These are phyloP conservation scores for Centella asiatica DNA, from an alignment of 129 eudicot genomes.

Conservation along the genomic window DNA sequence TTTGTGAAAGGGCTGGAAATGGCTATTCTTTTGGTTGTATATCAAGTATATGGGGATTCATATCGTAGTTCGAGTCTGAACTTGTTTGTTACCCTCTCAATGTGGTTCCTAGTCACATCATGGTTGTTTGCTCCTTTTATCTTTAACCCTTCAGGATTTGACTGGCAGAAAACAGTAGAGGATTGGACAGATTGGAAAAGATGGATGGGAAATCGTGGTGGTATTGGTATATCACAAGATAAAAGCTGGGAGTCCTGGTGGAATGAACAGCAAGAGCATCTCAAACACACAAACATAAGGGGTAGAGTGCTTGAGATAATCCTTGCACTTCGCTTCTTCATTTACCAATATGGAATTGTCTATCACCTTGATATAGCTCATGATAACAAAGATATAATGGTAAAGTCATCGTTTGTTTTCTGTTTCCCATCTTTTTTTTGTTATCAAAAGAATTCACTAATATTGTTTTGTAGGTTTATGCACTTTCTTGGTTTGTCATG, in stretches of 20 bases:
- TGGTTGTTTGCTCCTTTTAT: conserved; percentile 97
- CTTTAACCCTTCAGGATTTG: conserved; percentile 91
- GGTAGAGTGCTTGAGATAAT: conserved; percentile 67
- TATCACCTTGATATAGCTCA: conserved; percentile 80
- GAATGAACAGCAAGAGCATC: conserved; percentile 77
- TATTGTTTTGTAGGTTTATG: conserved; percentile 53
- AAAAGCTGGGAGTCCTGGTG: conserved; percentile 99
- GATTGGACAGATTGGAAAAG: conserved; percentile 96
- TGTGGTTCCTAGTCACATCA: conserved; percentile 81
- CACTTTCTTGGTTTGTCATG: conserved; percentile 90
- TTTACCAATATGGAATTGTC: conserved; percentile 87
- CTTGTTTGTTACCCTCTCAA: conserved; percentile 61
- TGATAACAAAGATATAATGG: conserved; percentile 58
- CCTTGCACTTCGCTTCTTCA: conserved; percentile 66
- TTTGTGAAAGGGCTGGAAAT: conserved; percentile 87
- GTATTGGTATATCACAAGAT: conserved; percentile 75
- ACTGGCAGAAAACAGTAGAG: conserved; percentile 88
- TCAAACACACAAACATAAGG: conserved; percentile 52
- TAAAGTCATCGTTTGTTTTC: conserved; percentile 15
- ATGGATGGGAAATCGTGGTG: conserved; percentile 97
- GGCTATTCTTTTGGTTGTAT: conserved; percentile 48
- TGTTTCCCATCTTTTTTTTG: background rate
- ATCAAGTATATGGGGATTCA: conserved; percentile 59
- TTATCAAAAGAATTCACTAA: background rate
- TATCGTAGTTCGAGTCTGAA: conserved; percentile 48